Evolutionary conservation across 169 alveolate genomes (phyloP).

Genomic region (Eimeria necatrix): DNA sequence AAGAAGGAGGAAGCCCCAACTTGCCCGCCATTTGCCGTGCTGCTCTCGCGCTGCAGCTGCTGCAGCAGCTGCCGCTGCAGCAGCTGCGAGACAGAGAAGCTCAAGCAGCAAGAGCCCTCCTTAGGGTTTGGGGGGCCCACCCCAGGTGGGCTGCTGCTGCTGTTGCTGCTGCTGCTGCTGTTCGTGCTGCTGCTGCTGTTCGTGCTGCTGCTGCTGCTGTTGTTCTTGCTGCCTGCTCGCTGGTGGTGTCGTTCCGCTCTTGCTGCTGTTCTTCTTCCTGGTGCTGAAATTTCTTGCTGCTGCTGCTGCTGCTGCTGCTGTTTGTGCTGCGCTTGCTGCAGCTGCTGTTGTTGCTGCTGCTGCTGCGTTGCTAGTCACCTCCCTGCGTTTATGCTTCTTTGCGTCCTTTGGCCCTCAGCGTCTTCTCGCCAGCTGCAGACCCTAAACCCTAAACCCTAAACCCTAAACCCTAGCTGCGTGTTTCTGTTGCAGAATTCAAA

Average conservation of each 20-base stretch:
- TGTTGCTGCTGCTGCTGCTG: constrained; percentile 39
- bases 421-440: background rate
- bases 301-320: background rate
- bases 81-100: constrained; percentile 80
- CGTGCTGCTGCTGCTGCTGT: constrained; percentile 7
- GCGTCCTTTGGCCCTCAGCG: background rate
- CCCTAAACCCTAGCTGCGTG: too few species aligned
- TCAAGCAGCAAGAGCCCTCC: background rate
- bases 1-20: constrained; percentile 97
- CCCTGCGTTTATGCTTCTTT: background rate
- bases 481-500: constrained; percentile 26
- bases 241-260: background rate
- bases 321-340: too few species aligned
- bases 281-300: background rate
- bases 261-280: constrained; percentile 25
- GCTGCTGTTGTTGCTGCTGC: too few species aligned
- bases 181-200: background rate
- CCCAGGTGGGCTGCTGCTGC: background rate
- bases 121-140: background rate
- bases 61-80: constrained; percentile 86
- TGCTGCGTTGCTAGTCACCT: background rate
- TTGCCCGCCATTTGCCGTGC: constrained; percentile 94
- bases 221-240: background rate
- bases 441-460: background rate
- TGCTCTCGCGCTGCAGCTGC: constrained; percentile 91